Base-by-base conservation (phyloP, 179 eudicot species). In the Silene coronaria region DNA sequence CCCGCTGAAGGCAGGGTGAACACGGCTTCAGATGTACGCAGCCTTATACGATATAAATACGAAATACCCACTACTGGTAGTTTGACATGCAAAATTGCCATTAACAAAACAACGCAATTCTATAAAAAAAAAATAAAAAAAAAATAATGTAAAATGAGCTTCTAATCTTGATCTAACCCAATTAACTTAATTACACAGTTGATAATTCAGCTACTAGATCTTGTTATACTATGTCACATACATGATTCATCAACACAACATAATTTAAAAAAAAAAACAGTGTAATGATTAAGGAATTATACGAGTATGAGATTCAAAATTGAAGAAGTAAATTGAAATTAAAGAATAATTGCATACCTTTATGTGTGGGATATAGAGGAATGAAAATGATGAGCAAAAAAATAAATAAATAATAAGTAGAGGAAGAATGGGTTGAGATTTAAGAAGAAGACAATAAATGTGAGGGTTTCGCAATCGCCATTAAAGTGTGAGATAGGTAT, bases 391-490 rank as follows among this genome's bases (percentile, higher is more conserved):
- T 21, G 23, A 67, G 27, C 23, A 60, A 46, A 59, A 9, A 38
- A 22, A 48, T 24, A 11, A 27, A 38, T 8, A 68, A 5, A 12
- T 24, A 27, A 38, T 8, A 68, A 5, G 17, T 24, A 74, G 62
- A 26, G 66, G 34, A 13, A 72, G 45, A 51, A 75, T 60, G 26
- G 34, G 22, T 19, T 17, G 17, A 21, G 73, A 59, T 8, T n/a
- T 51, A 51, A 21, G 73, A 60, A 26, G 73, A 60, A 78, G 73
- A 71, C 51, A 76, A 57, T 72, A 70, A 60, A 75, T 38, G 16
- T 68, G 66, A 70, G 79, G 82, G 82, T 81, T 81, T 81, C 76
- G 70, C 46, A 76, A 79, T 79, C 77, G 32, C 84, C 82, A 81
- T 81, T 73, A 84, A 74, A 84, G 80, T 58, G 82, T 66, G 78